These are phyloP conservation scores for Diaporthe citri DNA, from an alignment of 2,329 filamentous ascomycete species.

Conservation along the genomic window DNA sequence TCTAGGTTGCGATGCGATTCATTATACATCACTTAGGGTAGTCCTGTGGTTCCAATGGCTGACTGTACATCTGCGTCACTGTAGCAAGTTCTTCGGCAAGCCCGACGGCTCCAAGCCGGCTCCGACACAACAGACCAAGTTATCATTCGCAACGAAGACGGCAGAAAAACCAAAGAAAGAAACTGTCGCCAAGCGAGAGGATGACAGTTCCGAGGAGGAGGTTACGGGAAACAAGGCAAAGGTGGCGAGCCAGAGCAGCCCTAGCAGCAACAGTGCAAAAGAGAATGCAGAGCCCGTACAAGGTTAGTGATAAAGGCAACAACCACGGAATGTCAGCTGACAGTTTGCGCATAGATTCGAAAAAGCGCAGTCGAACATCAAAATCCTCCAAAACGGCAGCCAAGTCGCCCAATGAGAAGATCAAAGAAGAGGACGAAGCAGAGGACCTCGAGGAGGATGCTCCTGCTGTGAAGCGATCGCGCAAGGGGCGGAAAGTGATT, in stretches of 20 bases:
- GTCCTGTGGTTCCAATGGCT: slow-evolving; percentile 33
- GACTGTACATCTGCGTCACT: background rate
- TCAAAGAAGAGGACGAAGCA: slow-evolving; percentile 54
- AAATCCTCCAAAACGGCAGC: slow-evolving; percentile 41
- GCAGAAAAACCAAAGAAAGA: slow-evolving; percentile 53
- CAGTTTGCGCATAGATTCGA: slow-evolving; percentile 51
- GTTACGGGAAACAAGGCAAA: slow-evolving; percentile 44
- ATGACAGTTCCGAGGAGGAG: slow-evolving; percentile 40
- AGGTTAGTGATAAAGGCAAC: slow-evolving; percentile 48
- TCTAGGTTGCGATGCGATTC: background rate
- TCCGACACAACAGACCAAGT: slow-evolving; percentile 80
- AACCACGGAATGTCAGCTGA: slow-evolving; percentile 19
- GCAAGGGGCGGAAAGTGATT: slow-evolving; percentile 60
- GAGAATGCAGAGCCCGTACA: slow-evolving; percentile 55
- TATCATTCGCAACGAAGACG: slow-evolving; percentile 78
- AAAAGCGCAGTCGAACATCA: slow-evolving; percentile 57
- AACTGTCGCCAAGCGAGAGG: slow-evolving; percentile 50
- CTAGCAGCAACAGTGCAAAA: slow-evolving; percentile 48
- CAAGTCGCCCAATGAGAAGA: slow-evolving; percentile 48
- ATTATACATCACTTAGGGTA: background rate
- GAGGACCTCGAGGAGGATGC: slow-evolving; percentile 65
- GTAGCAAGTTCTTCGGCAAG: slow-evolving; percentile 87
- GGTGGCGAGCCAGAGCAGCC: slow-evolving; percentile 41
- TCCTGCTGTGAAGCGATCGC: slow-evolving; percentile 70
- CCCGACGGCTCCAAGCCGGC: slow-evolving; percentile 70